Base-by-base conservation (phyloP, 345 rosid genomes). In the Linum lewisii region DNA sequence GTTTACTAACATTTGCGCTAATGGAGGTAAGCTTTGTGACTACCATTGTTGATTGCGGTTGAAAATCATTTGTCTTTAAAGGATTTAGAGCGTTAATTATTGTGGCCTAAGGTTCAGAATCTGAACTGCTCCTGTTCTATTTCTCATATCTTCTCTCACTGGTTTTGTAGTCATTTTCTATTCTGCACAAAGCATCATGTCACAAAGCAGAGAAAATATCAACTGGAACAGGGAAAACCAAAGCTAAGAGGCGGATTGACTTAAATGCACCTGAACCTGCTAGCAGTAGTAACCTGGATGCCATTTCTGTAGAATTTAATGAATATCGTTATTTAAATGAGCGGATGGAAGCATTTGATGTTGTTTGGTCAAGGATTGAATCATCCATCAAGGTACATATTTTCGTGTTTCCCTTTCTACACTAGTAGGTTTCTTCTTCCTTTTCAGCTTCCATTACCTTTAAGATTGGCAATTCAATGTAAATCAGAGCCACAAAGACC, bases 361-460 rank as follows among this genome's bases (percentile, higher is more conserved):
- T 72, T 61, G 85, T 84, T 57, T 90, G 95, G 95, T 81, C 92
- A 14, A 77, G 76, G 22, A 81, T 84, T 3, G 85, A 83, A 60
- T 73, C 74, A 24, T 70, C 79, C 13, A 73, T 84, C 57, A 74
- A 73, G 72, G 97, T 84, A 52, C 7, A 74, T 59, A 10, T 51
- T 59, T 62, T 55, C 51, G n/a, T 11, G 1, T 16, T 20, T 61
- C 59, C 19, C 51, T 14, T 29, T 26, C 36, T 34, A 4, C 20
- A 25, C 9, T 13, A 29, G 32, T 14, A 10, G 44, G 26, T 4
- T n/a, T 29, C 47, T 16, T 6, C 34, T 32, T 32, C 1, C 3
- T n/a, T 32, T 21, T 10, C 11, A 4, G 5, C 20, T 29, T 29
- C 34, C 34, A 29, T 29, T 29, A 5, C 34, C 34, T 1, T 29